Percentiles rank a stretch among this genome's conserved stretches.
Evolutionary conservation across 2,329 filamentous ascomycete species (phyloP).

Genomic region (Ascosphaera apis): DNA sequence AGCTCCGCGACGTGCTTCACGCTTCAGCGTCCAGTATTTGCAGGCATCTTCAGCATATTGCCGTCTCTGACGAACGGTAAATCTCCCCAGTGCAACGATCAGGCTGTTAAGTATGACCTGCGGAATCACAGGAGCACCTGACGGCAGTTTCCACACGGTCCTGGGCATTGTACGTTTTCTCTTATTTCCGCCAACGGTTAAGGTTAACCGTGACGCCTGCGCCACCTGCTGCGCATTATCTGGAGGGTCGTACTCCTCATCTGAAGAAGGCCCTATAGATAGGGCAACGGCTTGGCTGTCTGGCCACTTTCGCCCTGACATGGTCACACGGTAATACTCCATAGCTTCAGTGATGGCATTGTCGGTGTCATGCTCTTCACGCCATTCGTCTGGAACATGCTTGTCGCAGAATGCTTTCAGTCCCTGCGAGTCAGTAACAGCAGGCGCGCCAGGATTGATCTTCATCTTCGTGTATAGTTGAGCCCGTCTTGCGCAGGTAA

Average conservation of each 20-base stretch:
- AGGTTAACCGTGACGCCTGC: conserved; percentile 26
- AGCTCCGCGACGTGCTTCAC: conserved; percentile 75
- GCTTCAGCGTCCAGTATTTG: conserved; percentile 93
- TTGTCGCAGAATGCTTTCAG: conserved; percentile 92
- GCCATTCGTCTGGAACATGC: conserved; percentile 77
- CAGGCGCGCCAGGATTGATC: conserved; percentile 55
- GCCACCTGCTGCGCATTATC: conserved; percentile 20
- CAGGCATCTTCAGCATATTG: conserved; percentile 85
- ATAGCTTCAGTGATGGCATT: conserved; percentile 62
- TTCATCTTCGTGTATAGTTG: conserved; percentile 93
- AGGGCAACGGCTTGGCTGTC: conserved; percentile 69
- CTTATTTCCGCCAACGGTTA: conserved; percentile 34
- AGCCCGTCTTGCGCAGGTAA: conserved; percentile 77
- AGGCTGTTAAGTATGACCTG: conserved; percentile 71
- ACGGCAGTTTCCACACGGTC: conserved; percentile 73
- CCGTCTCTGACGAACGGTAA: conserved; percentile 65
- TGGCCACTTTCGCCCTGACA: conserved; percentile 78
- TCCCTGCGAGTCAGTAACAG: conserved; percentile 56
- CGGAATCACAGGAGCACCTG: conserved; percentile 83
- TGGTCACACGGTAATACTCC: conserved; percentile 69
- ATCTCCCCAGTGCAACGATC: conserved; percentile 59
- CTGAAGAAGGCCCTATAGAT: conserved; percentile 50
- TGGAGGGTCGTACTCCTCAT: conserved; percentile 27
- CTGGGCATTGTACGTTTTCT: conserved; percentile 34
- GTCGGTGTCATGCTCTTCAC: conserved; percentile 63